Conservation (phyloP, 2,329 filamentous ascomycete genomes). For the Alternaria brassicicola region DNA sequence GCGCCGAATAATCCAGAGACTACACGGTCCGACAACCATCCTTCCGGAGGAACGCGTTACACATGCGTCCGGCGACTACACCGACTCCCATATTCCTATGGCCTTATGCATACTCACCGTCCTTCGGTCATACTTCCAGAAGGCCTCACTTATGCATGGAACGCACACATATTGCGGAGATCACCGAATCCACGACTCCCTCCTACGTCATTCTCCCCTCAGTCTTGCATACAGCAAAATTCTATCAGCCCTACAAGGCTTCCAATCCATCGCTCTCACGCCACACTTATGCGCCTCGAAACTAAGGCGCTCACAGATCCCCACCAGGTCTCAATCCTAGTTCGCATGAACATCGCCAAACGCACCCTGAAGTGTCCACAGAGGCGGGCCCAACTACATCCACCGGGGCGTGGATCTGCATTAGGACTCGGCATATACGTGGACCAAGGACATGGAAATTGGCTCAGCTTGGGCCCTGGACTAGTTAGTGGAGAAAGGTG, state of each 20-base stretch:
- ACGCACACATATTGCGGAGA: constrained; percentile 1
- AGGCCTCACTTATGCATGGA: constrained; percentile 5
- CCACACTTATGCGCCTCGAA: constrained; percentile 11
- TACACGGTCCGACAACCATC: background rate
- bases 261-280: constrained; percentile 3
- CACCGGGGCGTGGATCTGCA: constrained; percentile 1
- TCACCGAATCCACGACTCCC: constrained; percentile 3
- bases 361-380: constrained; percentile 1
- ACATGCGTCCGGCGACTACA: background rate
- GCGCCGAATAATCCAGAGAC: background rate
- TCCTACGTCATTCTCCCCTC: constrained; percentile 1
- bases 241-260: constrained; percentile 18
- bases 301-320: constrained; percentile 9
- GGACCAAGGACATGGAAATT: constrained; percentile 1
- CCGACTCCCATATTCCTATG: background rate
- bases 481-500: background rate
- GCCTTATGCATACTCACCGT: background rate
- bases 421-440: background rate
- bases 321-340: constrained; percentile 6
- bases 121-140: constrained; percentile 12
- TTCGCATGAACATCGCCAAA: constrained; percentile 10
- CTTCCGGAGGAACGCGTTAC: background rate
- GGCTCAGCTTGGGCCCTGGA: background rate
- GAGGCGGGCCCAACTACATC: background rate
- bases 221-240: constrained; percentile 6